Percentiles rank a stretch among this genome's conserved stretches.
These are phyloP conservation scores for Durotheca rogersii DNA, from an alignment of 495 filamentous ascomycete species.

Conservation along the genomic window DNA sequence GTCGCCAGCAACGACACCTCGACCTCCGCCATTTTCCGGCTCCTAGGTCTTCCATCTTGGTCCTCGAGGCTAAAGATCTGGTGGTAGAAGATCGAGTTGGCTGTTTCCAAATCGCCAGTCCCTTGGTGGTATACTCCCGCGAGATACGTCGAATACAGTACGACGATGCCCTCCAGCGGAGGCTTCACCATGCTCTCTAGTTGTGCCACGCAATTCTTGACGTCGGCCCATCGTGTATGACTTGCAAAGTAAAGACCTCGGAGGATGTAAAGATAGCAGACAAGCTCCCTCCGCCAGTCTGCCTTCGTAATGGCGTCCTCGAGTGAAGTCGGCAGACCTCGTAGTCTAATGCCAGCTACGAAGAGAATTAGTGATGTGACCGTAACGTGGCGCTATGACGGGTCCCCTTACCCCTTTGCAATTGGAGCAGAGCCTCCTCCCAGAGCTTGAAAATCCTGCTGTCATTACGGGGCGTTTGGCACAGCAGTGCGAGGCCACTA, in stretches of 20 bases:
- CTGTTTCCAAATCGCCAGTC: slow-evolving; percentile 65
- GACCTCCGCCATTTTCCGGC: slow-evolving; percentile 55
- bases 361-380: slow-evolving; percentile 28
- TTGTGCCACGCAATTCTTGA: slow-evolving; percentile 45
- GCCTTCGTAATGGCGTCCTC: slow-evolving; percentile 46
- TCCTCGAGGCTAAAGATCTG: slow-evolving; percentile 53
- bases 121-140: slow-evolving; percentile 76
- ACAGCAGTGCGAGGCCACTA: slow-evolving; percentile 67
- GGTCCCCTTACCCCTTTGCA: slow-evolving; percentile 34
- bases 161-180: slow-evolving; percentile 37
- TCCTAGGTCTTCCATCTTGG: slow-evolving; percentile 37
- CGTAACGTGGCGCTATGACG: slow-evolving; percentile 1
- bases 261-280: slow-evolving; percentile 50
- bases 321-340: slow-evolving; percentile 36
- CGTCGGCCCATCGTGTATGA: slow-evolving; percentile 46
- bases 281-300: slow-evolving; percentile 45
- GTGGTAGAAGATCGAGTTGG: slow-evolving; percentile 66
- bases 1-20: slow-evolving; percentile 76
- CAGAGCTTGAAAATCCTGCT: slow-evolving; percentile 53
- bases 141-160: slow-evolving; percentile 62
- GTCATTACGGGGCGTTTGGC: slow-evolving; percentile 63
- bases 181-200: slow-evolving; percentile 37
- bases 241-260: slow-evolving; percentile 49
- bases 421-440: slow-evolving; percentile 40
- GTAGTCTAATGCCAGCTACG: slow-evolving; percentile 34